A percentile compares a stretch with the other conserved stretches of the same genome.
These are phyloP conservation scores for Melastoma candidum DNA, from an alignment of 441 rosid species.

Conservation along the genomic window DNA sequence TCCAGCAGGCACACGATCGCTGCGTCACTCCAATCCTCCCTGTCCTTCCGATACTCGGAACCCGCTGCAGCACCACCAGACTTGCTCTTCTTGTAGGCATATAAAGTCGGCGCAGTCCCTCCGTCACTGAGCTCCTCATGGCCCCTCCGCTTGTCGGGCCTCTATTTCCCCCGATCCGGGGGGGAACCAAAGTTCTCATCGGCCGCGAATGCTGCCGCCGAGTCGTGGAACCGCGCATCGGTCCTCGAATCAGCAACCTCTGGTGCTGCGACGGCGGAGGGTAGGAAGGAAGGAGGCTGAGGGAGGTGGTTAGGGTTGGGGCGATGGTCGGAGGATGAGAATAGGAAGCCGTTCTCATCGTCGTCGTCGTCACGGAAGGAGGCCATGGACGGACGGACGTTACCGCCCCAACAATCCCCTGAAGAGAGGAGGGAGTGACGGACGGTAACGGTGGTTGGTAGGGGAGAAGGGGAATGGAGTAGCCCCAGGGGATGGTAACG, in stretches of 20 bases:
- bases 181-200: slow-evolving; percentile 7
- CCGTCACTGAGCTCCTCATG: slow-evolving; percentile 24
- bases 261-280: slow-evolving; percentile 14
- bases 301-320: slow-evolving; percentile 14
- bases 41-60: slow-evolving; percentile 42
- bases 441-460: slow-evolving; percentile 10
- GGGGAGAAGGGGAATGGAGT: too few relatives aligned
- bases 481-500: too few relatives aligned
- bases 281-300: slow-evolving; percentile 10
- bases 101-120: slow-evolving; percentile 8
- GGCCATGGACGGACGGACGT: slow-evolving; percentile 19
- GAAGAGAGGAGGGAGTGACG: slow-evolving; percentile 15
- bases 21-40: slow-evolving; percentile 95
- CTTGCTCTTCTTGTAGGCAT: slow-evolving; percentile 14
- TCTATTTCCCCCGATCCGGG: slow-evolving; percentile 8
- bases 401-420: not conserved
- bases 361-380: slow-evolving; percentile 24
- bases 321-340: slow-evolving; percentile 15
- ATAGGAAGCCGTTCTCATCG: slow-evolving; percentile 15
- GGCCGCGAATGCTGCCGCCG: not conserved
- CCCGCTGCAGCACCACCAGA: slow-evolving; percentile 6
- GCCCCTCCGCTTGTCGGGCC: slow-evolving; percentile 17
- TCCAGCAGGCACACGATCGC: slow-evolving; percentile 51
- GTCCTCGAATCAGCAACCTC: not conserved
- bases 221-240: slow-evolving; percentile 11